These are phyloP conservation scores for Talaromyces sp. DNA, from an alignment of 2,329 filamentous ascomycete genomes.

Conservation along the genomic window DNA sequence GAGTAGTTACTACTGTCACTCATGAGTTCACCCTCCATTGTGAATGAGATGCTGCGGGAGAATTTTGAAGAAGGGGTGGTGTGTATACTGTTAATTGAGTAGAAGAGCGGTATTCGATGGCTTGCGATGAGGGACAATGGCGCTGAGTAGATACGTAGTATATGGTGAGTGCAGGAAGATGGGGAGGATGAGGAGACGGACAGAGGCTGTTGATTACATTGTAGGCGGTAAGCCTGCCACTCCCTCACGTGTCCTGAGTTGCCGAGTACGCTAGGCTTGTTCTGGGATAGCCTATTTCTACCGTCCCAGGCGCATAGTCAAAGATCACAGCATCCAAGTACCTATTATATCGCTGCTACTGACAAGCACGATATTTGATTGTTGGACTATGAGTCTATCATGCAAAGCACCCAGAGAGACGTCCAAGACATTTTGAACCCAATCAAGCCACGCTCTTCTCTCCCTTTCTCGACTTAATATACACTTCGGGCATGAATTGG, in stretches of 20 bases:
- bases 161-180: background rate
- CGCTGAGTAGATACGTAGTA: background rate
- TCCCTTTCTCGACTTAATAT: background rate
- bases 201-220: background rate
- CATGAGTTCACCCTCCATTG: constrained; percentile 57
- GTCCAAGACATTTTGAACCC: background rate
- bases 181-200: background rate
- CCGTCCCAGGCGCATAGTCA: background rate
- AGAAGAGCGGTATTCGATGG: background rate
- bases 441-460: too few species aligned
- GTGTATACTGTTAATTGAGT: background rate
- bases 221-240: background rate
- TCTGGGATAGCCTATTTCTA: background rate
- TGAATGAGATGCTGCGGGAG: constrained; percentile 12
- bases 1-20: constrained; percentile 64
- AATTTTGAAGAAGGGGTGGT: background rate
- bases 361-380: background rate
- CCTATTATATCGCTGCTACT: background rate
- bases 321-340: background rate
- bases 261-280: background rate
- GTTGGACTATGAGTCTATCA: background rate
- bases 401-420: background rate
- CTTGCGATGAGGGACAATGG: background rate
- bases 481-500: background rate
- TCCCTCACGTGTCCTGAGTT: background rate